Evolutionary conservation across 495 filamentous ascomycete genomes (phyloP).

Genomic region (Aspergillus ostianus): DNA sequence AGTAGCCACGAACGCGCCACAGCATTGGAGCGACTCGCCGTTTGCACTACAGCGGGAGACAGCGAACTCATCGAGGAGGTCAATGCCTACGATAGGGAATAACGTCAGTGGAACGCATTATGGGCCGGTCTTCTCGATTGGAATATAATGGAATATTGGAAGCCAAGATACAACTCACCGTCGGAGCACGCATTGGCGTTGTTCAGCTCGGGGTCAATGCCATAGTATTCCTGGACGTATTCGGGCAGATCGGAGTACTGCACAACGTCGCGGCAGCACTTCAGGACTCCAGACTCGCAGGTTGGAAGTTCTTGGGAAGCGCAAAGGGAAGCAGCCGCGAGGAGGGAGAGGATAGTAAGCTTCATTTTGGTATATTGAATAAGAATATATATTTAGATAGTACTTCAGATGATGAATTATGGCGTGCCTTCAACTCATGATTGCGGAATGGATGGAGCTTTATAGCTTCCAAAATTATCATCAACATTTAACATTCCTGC

Average conservation of each 20-base stretch:
- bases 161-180: not conserved
- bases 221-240: not conserved
- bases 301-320: not conserved
- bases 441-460: too few species aligned
- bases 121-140: too few species aligned
- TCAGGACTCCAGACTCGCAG: not conserved
- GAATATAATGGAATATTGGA: too few species aligned
- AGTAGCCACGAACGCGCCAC: not conserved
- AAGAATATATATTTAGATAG: too few species aligned
- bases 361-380: not conserved
- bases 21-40: not conserved
- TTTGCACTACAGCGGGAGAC: not conserved
- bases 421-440: too few species aligned
- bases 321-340: not conserved
- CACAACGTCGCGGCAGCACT: not conserved
- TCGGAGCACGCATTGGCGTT: not conserved
- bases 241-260: not conserved
- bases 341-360: not conserved
- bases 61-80: not conserved
- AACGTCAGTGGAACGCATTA: not conserved
- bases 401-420: too few species aligned
- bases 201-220: not conserved
- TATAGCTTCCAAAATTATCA: too few species aligned
- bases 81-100: not conserved
- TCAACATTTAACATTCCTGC: too few species aligned